Base-by-base conservation (phyloP, 2,329 filamentous ascomycete species). In the Gyromitra esculenta region DNA sequence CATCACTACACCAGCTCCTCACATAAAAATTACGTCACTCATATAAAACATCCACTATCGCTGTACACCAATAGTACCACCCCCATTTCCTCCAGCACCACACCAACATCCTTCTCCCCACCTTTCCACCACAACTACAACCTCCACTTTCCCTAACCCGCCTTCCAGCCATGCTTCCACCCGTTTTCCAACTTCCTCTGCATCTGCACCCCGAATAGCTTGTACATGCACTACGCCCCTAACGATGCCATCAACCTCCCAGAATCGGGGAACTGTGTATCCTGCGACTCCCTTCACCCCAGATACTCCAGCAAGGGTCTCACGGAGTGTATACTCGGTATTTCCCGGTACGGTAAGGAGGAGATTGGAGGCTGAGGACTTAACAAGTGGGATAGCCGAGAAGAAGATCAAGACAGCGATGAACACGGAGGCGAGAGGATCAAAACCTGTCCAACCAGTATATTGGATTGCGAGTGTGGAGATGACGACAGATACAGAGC, bases 341-440 rank as follows among this genome's bases (percentile, higher is more conserved):
- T 93, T 90, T 54, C 92, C 92, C 0, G 96, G 93, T 1, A 98
- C 88, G 18, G 93, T 93, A 1, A 99, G 87, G 25, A 99, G 86
- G 2, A 99, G 86, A 21, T 92, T 91, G 81, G 91, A 91, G 0
- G 94, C 96, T 0, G 92, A 94, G 15, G 92, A 93, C 77, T 89
- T 90, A 25, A 99, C 94, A 0, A 99, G 88, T 0, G 96, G 96
- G 39, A 95, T 89, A 0, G 96, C 93, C 7, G 94, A 97, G n/a
- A 91, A 88, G 83, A 97, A 94, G 79, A 99, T 99, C 60, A 99
- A 87, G 35, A 96, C 87, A 0, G 96, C 95, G 80, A 99, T 99
- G 76, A 97, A 87, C 83, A 94, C 96, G 0, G 95, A 97, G 0
- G 96, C 96, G 21, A 98, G 85, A 1, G 96, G 96, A 82, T 99